phyloP scores from a whole-genome alignment of 1,284 basidiomycete genomes.

The Leccinum insolens region DNA sequence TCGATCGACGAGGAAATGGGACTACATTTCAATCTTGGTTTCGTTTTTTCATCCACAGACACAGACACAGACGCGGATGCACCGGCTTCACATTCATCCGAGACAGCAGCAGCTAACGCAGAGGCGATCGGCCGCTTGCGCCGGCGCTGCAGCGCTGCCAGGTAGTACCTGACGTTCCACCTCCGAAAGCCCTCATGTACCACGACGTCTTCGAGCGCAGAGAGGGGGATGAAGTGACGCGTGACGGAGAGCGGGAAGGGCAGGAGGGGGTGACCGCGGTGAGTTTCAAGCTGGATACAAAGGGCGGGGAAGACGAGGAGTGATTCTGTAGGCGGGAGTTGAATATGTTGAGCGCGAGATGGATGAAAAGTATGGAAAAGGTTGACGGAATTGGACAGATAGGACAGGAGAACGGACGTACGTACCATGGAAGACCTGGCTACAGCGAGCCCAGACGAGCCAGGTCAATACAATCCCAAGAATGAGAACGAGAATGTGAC shows the following conservation, averaged over 20 bases:
- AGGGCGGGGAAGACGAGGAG: slow-evolving; percentile 64
- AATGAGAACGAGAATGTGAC: not conserved
- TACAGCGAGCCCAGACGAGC: slow-evolving; percentile 42
- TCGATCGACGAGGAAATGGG: not conserved
- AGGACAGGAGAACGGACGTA: slow-evolving; percentile 17
- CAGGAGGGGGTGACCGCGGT: not conserved
- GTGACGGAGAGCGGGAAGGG: not conserved
- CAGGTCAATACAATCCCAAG: slow-evolving; percentile 16
- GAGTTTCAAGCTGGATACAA: not conserved
- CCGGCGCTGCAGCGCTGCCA: not conserved
- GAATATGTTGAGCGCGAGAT: not conserved
- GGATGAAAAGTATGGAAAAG: not conserved
- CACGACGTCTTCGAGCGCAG: not conserved
- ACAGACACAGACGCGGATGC: not conserved
- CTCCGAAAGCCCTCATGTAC: not conserved
- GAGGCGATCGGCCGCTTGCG: not conserved
- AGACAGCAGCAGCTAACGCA: not conserved
- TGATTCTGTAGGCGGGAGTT: slow-evolving; percentile 54
- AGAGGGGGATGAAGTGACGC: not conserved
- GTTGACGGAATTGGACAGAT: not conserved
- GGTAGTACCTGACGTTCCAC: not conserved
- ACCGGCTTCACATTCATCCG: not conserved
- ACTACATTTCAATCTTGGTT: not conserved
- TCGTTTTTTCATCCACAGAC: not conserved
- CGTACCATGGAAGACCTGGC: slow-evolving; percentile 59